These are phyloP conservation scores for Penicillium fuscoglaucum DNA, from an alignment of 2,329 filamentous ascomycete species.

Conservation along the genomic window DNA sequence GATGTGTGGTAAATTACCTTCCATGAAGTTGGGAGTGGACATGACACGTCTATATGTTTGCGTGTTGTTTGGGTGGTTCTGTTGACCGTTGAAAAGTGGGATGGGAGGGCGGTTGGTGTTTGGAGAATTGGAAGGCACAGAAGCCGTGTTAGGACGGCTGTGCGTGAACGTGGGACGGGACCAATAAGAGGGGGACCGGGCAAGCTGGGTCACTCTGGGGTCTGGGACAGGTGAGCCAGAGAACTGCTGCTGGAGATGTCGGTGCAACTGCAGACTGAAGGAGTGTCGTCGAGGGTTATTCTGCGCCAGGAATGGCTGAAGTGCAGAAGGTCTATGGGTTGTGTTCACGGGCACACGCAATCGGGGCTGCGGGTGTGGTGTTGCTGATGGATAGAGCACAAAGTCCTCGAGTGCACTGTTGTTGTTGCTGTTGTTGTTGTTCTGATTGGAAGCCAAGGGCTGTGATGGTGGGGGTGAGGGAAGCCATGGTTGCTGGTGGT, in stretches of 20 bases:
- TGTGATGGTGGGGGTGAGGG: constrained; percentile 45
- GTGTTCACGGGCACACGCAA: constrained; percentile 39
- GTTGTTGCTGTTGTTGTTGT: constrained; percentile 36
- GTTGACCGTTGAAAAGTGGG: constrained; percentile 40
- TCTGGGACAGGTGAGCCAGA: constrained; percentile 40
- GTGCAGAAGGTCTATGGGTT: constrained; percentile 39
- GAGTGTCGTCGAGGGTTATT: constrained; percentile 38
- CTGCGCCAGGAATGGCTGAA: constrained; percentile 38
- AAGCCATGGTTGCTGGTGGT: constrained; percentile 50
- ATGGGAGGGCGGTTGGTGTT: constrained; percentile 41
- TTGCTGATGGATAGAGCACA: constrained; percentile 43
- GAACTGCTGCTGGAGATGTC: constrained; percentile 36
- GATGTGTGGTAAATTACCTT: constrained; percentile 40
- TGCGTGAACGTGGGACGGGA: constrained; percentile 37
- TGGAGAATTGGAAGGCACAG: constrained; percentile 42
- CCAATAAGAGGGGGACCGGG: constrained; percentile 42
- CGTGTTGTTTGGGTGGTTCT: constrained; percentile 32
- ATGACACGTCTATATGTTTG: constrained; percentile 38
- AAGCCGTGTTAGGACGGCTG: constrained; percentile 37
- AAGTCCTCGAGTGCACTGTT: constrained; percentile 45
- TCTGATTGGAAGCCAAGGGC: constrained; percentile 44
- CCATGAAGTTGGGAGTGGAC: constrained; percentile 41
- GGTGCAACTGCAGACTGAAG: constrained; percentile 40
- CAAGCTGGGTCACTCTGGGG: constrained; percentile 43
- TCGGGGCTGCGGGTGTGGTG: constrained; percentile 36